Base-by-base conservation (phyloP, 2,329 filamentous ascomycete genomes). In the Aquanectria penicillioides region DNA sequence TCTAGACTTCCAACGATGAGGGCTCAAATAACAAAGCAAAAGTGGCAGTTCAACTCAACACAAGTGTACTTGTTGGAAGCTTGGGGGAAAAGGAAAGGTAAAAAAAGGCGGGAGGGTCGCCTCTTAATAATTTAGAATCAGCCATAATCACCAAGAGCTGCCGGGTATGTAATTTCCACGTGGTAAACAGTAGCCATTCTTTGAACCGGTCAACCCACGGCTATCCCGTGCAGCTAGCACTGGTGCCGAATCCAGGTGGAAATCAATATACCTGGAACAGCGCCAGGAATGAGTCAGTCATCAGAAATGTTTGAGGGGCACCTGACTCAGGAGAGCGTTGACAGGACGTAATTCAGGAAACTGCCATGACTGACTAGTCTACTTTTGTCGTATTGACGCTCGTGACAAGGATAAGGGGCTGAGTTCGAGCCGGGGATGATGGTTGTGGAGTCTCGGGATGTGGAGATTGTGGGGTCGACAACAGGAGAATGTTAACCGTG, bases 121-220 rank as follows among this genome's bases (percentile, higher is more conserved):
- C 6, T 37, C 25, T 50, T 47, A 54, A 38, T 57, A 57, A 44
- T n/a, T 44, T 13, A 4, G 13, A 36, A 3, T 17, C 25, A 3
- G 13, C n/a, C 11, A 20, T 13, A 34, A 15, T 17, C 8, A 5
- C 8, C 15, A 7, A 15, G 33, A 38, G 17, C 12, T 22, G 26
- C 31, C 46, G 46, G 53, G 40, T 51, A 40, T 51, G 13, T 26
- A 10, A 40, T 25, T 51, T 57, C 47, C 38, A 57, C 17, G 6
- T 40, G 48, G 47, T 23, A 51, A 51, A 46, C n/a, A 34, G 33
- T 49, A 50, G 17, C 46, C 53, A 44, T 41, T 31, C 9, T 25
- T 37, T 11, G 34, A 46, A 29, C 54, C 54, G 54, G 44, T 25
- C 20, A 57, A 44, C 54, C 54, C 47, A 57, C 54, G 54, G 54